Evolutionary conservation across 192 early-diverging fungal species (phyloP).

Genomic region (Entomortierella lignicola): DNA sequence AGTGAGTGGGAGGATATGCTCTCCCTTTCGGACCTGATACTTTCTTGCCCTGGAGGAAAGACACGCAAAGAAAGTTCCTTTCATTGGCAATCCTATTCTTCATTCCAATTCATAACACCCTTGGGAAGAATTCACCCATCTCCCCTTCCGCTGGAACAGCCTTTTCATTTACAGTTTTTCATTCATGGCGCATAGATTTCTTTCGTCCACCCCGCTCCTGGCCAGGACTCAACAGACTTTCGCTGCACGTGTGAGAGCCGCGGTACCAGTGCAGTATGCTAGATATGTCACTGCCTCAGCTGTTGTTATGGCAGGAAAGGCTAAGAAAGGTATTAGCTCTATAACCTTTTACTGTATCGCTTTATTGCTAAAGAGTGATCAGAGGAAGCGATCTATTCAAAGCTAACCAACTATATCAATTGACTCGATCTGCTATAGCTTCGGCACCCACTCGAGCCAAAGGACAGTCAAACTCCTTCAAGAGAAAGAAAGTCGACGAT

Average conservation of each 20-base stretch:
- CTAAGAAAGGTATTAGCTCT: constrained; percentile 50
- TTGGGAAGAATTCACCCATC: not conserved
- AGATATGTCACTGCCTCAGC: constrained; percentile 54
- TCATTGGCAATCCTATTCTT: not conserved
- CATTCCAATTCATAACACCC: not conserved
- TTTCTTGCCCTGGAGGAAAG: not conserved
- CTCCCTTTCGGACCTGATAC: not conserved
- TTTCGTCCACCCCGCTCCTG: constrained; percentile 31
- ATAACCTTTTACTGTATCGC: not conserved
- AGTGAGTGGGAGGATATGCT: too few species aligned
- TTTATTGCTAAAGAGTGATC: not conserved
- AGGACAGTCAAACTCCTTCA: constrained; percentile 47
- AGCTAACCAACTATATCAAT: not conserved
- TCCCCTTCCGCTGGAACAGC: not conserved
- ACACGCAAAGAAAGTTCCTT: not conserved
- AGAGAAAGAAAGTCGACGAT: constrained; percentile 27
- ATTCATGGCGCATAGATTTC: constrained; percentile 33
- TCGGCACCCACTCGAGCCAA: constrained; percentile 18
- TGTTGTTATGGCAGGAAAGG: constrained; percentile 39
- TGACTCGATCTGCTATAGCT: not conserved
- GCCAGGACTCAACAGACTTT: constrained; percentile 36
- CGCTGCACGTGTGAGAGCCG: constrained; percentile 28
- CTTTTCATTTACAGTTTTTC: not conserved
- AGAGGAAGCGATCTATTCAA: not conserved
- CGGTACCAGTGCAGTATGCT: constrained; percentile 44